phyloP scores from a whole-genome alignment of 495 filamentous ascomycete species.

The Staphylotrichum tortipilum region DNA sequence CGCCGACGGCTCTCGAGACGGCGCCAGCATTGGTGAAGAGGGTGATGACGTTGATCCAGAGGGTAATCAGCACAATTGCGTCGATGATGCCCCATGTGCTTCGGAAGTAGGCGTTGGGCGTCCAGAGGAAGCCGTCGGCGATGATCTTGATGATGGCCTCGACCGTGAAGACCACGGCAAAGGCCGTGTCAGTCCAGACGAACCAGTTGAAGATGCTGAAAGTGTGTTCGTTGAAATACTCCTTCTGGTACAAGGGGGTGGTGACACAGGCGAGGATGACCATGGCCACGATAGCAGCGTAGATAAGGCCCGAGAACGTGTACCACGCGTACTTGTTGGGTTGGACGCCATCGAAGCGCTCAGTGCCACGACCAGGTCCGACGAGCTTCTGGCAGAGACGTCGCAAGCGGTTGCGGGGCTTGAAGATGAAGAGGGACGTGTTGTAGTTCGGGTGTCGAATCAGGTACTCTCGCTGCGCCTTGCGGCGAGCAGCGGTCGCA shows the following conservation, averaged over 20 bases:
- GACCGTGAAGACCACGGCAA: conserved; percentile 77
- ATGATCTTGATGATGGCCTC: conserved; percentile 91
- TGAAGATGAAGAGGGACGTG: conserved; percentile 81
- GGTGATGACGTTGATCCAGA: conserved; percentile 91
- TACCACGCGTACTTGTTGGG: conserved; percentile 89
- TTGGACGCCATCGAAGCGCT: conserved; percentile 76
- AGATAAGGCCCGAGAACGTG: conserved; percentile 85
- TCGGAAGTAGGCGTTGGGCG: conserved; percentile 93
- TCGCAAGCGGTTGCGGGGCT: conserved; percentile 64
- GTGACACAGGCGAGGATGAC: conserved; percentile 90
- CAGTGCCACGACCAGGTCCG: conserved; percentile 77
- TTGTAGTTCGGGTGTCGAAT: conserved; percentile 85
- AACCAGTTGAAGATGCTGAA: conserved; percentile 70
- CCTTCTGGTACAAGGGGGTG: conserved; percentile 84
- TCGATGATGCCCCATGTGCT: conserved; percentile 97
- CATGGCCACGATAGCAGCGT: conserved; percentile 92
- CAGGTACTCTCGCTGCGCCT: conserved; percentile 83
- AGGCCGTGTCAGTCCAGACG: conserved; percentile 80
- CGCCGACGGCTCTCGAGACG: conserved; percentile 82
- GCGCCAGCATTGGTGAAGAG: conserved; percentile 67
- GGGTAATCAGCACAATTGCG: conserved; percentile 80
- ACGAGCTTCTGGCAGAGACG: conserved; percentile 83
- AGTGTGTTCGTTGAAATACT: conserved; percentile 56
- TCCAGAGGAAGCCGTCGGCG: conserved; percentile 94
- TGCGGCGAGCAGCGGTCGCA: conserved; percentile 70